These are phyloP conservation scores for Trypanosoma avium DNA, from an alignment of 208 protist species.

Conservation along the genomic window DNA sequence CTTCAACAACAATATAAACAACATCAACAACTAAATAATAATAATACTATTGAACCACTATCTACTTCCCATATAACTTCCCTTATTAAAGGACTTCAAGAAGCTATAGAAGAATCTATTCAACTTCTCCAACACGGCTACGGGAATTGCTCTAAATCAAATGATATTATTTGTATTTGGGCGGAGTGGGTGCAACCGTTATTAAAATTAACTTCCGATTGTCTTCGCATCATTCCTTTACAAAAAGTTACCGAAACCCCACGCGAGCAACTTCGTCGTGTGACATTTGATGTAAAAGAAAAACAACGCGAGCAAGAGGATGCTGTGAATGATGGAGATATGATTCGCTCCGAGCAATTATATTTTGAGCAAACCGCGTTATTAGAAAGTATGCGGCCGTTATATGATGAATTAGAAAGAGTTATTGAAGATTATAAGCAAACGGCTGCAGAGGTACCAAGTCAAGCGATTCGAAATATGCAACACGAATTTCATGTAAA, in stretches of 20 bases:
- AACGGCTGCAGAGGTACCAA: slow-evolving; percentile 30
- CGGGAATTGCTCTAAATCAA: slow-evolving; percentile 24
- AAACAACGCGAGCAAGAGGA: slow-evolving; percentile 72
- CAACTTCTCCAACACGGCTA: slow-evolving; percentile 7
- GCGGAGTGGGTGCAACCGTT: slow-evolving; percentile 44
- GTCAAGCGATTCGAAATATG: slow-evolving; percentile 28
- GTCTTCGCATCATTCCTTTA: slow-evolving; percentile 36
- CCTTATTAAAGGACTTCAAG: slow-evolving; percentile 32
- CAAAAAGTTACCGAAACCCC: slow-evolving; percentile 41
- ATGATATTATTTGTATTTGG: slow-evolving; percentile 26
- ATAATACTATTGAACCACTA: no score
- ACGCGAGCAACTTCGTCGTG: slow-evolving; percentile 66
- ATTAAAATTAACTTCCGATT: slow-evolving; percentile 45
- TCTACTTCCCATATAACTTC: slow-evolving; percentile 20
- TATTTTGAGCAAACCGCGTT: slow-evolving; percentile 79
- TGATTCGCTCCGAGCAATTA: slow-evolving; percentile 73
- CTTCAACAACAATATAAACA: slow-evolving; percentile 7
- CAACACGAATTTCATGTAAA: slow-evolving; percentile 23
- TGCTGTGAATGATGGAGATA: slow-evolving; percentile 77
- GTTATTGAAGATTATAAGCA: slow-evolving; percentile 40
- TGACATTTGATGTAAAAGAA: slow-evolving; percentile 73
- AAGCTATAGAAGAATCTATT: slow-evolving; percentile 32
- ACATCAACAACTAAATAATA: no score
- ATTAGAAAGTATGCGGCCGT: slow-evolving; percentile 54
- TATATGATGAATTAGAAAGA: slow-evolving; percentile 60